Evolutionary conservation across 2,329 filamentous ascomycete genomes (phyloP).

Genomic region (Chalara sp.): DNA sequence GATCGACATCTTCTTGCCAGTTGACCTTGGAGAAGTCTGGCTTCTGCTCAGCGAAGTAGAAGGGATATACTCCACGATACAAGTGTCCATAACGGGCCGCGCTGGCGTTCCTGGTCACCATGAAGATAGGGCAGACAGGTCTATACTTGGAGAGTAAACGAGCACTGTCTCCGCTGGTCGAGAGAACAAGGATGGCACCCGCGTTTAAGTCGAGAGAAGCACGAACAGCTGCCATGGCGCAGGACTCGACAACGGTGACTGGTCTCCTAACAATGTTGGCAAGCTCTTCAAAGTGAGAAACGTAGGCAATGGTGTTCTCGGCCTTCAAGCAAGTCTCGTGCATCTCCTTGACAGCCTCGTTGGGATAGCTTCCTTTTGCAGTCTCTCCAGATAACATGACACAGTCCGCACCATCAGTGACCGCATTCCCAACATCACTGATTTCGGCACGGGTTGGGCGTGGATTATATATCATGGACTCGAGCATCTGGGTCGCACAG

Average conservation of each 20-base stretch:
- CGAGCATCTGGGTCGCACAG: slow-evolving; percentile 98
- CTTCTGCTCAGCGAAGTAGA: slow-evolving; percentile 88
- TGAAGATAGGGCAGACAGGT: slow-evolving; percentile 98
- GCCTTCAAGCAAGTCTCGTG: slow-evolving; percentile 94
- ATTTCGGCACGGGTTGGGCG: slow-evolving; percentile 97
- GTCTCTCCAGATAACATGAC: slow-evolving; percentile 99
- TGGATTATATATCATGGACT: slow-evolving; percentile 99
- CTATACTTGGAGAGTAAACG: slow-evolving; percentile 97
- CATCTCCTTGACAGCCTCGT: slow-evolving; percentile 94
- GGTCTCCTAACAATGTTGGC: slow-evolving; percentile 77
- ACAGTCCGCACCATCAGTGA: slow-evolving; percentile 96
- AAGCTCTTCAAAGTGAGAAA: slow-evolving; percentile 94
- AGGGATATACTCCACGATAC: slow-evolving; percentile 97
- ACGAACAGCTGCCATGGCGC: slow-evolving; percentile 93
- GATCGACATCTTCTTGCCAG: slow-evolving; percentile 99
- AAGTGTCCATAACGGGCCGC: slow-evolving; percentile 88
- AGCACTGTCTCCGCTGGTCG: slow-evolving; percentile 90
- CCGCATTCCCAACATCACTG: slow-evolving; percentile 95
- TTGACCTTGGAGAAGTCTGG: slow-evolving; percentile 88
- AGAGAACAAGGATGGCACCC: slow-evolving; percentile 91
- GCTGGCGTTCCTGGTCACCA: slow-evolving; percentile 84
- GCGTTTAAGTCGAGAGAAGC: slow-evolving; percentile 94
- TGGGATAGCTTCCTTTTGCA: slow-evolving; percentile 92
- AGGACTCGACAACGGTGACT: slow-evolving; percentile 83
- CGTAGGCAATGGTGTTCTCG: slow-evolving; percentile 95